Percentiles rank a stretch among this genome's conserved stretches.
Evolutionary conservation across 2,329 filamentous ascomycete genomes (phyloP).

Genomic region (Paracamarosporium sp.): DNA sequence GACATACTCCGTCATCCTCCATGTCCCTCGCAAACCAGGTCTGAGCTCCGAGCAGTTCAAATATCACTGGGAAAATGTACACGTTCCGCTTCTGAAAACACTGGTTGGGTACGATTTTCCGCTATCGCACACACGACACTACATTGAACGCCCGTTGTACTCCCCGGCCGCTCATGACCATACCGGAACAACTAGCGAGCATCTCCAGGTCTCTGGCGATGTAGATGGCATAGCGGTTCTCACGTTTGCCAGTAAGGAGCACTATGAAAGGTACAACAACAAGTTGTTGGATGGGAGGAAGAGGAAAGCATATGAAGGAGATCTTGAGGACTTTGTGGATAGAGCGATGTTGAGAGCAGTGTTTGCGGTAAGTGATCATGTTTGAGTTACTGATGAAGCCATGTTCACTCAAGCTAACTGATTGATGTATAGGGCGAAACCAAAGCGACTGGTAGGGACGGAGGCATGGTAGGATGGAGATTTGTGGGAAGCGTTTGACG

Average conservation of each 20-base stretch:
- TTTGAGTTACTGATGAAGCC: background rate
- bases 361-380: constrained; percentile 9
- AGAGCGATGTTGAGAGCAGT: constrained; percentile 15
- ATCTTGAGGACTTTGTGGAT: constrained; percentile 23
- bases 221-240: constrained; percentile 26
- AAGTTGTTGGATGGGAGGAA: constrained; percentile 14
- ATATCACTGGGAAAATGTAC: constrained; percentile 29
- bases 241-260: constrained; percentile 23
- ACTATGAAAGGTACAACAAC: constrained; percentile 24
- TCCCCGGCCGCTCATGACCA: background rate
- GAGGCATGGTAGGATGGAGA: constrained; percentile 20
- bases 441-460: constrained; percentile 21
- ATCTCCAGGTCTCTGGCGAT: constrained; percentile 9
- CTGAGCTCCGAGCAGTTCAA: constrained; percentile 25
- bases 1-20: constrained; percentile 25
- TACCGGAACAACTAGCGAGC: constrained; percentile 2
- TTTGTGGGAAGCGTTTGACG: constrained; percentile 24
- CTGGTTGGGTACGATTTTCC: constrained; percentile 27
- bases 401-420: background rate
- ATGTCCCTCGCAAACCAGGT: constrained; percentile 24
- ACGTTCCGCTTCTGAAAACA: constrained; percentile 28
- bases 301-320: constrained; percentile 11
- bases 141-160: constrained; percentile 19
- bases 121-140: constrained; percentile 29
- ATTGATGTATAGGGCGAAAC: constrained; percentile 15